These are phyloP conservation scores for Chaetothyriales sp. DNA, from an alignment of 2,329 filamentous ascomycete genomes.

Conservation along the genomic window DNA sequence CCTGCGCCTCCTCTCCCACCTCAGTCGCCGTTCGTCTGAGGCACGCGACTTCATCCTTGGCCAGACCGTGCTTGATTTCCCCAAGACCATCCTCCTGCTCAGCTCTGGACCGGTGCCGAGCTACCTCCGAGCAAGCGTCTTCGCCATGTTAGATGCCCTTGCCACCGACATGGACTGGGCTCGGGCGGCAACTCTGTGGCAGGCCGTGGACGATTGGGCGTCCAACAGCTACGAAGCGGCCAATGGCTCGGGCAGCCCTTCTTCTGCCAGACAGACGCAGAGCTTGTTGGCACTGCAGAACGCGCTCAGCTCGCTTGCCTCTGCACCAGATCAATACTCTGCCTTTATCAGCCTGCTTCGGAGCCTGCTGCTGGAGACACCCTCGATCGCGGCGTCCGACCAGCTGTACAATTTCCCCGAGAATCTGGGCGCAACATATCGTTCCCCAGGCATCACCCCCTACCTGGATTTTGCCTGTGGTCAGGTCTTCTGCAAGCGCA, in stretches of 20 bases:
- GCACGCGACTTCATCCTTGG: conserved; percentile 62
- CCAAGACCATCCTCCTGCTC: conserved; percentile 61
- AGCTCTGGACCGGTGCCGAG: conserved; percentile 62
- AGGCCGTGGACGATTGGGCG: conserved; percentile 15
- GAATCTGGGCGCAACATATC: conserved; percentile 58
- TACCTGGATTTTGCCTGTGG: conserved; percentile 87
- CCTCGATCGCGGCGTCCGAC: conserved; percentile 24
- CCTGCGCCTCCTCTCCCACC: conserved; percentile 68
- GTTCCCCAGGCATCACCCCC: conserved; percentile 73
- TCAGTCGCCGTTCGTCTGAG: conserved; percentile 57
- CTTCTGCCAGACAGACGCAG: conserved; percentile 18
- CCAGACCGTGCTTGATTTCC: conserved; percentile 50
- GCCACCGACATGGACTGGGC: conserved; percentile 56
- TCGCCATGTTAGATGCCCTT: conserved; percentile 60
- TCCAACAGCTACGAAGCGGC: conserved; percentile 11
- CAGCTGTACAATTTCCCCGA: conserved; percentile 75
- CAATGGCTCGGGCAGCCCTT: conserved; percentile 21
- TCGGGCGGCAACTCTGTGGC: conserved; percentile 52
- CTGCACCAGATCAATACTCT: conserved; percentile 70
- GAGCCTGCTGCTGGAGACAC: conserved; percentile 52
- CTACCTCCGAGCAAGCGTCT: conserved; percentile 68
- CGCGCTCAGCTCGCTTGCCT: conserved; percentile 58
- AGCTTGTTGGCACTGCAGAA: conserved; percentile 35
- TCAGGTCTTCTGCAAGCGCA: conserved; percentile 54
- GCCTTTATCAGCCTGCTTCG: conserved; percentile 68